Evolutionary conservation across 345 rosid genomes (phyloP), one percentile per base, ranked within the genome.

Genomic region (Syzygium aromaticum): DNA sequence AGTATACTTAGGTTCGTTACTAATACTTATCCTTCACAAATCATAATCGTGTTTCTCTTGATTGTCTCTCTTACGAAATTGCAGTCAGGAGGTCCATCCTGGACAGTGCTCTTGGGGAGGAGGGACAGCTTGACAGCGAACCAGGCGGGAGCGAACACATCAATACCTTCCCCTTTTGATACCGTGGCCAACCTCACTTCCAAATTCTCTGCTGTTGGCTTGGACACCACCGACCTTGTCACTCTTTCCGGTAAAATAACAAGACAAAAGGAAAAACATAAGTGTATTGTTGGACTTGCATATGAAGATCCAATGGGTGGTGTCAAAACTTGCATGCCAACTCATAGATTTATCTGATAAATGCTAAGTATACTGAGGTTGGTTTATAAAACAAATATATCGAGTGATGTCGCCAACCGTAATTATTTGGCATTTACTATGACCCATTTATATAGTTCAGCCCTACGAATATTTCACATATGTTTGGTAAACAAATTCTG

Each of bases 11-110:
- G 46, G 78, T 33, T 16, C 25, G 46, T 40, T 38, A 8, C 78
- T 30, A 22, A 38, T 21, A 38, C 80, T 38, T 33, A 22, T 14
- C 80, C 23, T 73, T 49, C 49, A 38, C 13, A 49, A 73, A 73
- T 73, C 80, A 33, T 40, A 73, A 73, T 38, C 11, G 49, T 2
- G 54, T 28, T 43, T 30, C 38, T 19, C 28, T 30, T 67, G 19
- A 27, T 87, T 16, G 28, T 27, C 30, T 13, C 57, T 51, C 51
- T 38, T 5, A 30, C 86, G n/a, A 91, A 11, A 51, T 67, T 84
- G 85, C 87, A 96, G 99, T 88, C 97, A 25, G 98, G 98, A 84
- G 99, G 99, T 3, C 98, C 98, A 10, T 89, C 93, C 13, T 95
- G 98, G 99, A 91, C 19, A 27, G 96, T 92, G 6, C 87, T 90